A percentile compares a stretch with the other conserved stretches of the same genome.
Evolutionary conservation across 306 rosid genomes (phyloP).

Genomic region (Glycine soja): DNA sequence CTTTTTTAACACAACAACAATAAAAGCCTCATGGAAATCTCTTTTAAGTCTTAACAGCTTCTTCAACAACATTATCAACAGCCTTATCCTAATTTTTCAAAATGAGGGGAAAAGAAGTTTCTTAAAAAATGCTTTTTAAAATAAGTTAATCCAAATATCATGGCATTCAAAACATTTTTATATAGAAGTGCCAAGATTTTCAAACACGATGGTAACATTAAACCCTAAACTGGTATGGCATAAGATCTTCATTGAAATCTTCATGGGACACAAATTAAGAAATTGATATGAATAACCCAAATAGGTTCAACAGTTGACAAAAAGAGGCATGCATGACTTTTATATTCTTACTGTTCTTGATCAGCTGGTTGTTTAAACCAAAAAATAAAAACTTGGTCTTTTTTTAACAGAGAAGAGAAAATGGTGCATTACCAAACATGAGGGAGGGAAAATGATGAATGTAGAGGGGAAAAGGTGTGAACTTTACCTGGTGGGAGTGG

Average conservation of each 20-base stretch:
- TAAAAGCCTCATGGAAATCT: not conserved
- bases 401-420: not conserved
- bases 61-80: too few relatives aligned
- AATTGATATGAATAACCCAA: not conserved
- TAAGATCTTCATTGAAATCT: not conserved
- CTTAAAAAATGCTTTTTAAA: too few relatives aligned
- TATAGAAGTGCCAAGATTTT: not conserved
- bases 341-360: not conserved
- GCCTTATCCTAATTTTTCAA: not conserved
- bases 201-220: not conserved
- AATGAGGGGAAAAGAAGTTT: not conserved
- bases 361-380: not conserved
- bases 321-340: not conserved
- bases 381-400: not conserved
- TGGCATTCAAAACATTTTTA: not conserved
- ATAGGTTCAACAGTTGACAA: not conserved
- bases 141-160: not conserved
- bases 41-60: too few relatives aligned
- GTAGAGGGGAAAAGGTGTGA: not conserved
- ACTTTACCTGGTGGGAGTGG: conserved; percentile 18
- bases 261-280: not conserved
- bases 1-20: not conserved
- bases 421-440: not conserved
- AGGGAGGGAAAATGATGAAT: not conserved
- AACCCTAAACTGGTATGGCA: not conserved